Evolutionary conservation across 2,329 filamentous ascomycete species (phyloP).

Genomic region (Xylariales sp.): DNA sequence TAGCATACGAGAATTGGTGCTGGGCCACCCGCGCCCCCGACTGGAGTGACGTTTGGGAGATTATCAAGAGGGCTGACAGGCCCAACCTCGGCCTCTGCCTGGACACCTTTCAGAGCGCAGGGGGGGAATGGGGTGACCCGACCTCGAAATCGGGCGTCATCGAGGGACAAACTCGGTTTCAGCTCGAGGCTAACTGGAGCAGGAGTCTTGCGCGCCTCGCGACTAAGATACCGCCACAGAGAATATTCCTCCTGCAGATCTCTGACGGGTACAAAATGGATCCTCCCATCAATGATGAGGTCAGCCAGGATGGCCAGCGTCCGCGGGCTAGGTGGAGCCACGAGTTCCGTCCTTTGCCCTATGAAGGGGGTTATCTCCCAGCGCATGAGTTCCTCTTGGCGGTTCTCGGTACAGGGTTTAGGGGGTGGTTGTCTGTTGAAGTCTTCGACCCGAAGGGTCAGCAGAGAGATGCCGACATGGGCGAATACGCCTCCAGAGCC

Average conservation of each 20-base stretch:
- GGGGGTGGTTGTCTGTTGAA: constrained; percentile 65
- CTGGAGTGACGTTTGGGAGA: constrained; percentile 68
- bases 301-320: constrained; percentile 47
- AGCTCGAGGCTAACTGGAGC: constrained; percentile 46
- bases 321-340: constrained; percentile 68
- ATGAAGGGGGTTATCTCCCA: constrained; percentile 66
- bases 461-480: constrained; percentile 40
- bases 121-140: constrained; percentile 70
- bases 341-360: constrained; percentile 65
- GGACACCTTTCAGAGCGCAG: constrained; percentile 73
- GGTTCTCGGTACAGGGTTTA: constrained; percentile 63
- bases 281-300: constrained; percentile 46
- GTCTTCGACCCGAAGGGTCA: constrained; percentile 60
- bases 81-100: constrained; percentile 70
- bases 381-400: constrained; percentile 60
- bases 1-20: constrained; percentile 81
- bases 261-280: constrained; percentile 66
- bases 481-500: constrained; percentile 44
- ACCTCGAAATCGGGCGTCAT: constrained; percentile 57
- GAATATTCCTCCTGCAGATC: constrained; percentile 72
- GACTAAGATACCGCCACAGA: constrained; percentile 56
- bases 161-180: constrained; percentile 35
- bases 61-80: constrained; percentile 58
- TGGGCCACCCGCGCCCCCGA: constrained; percentile 67
- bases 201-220: constrained; percentile 53